These are phyloP conservation scores for Candida labiduridarum DNA, from an alignment of 1,139 yeast species.

Conservation along the genomic window DNA sequence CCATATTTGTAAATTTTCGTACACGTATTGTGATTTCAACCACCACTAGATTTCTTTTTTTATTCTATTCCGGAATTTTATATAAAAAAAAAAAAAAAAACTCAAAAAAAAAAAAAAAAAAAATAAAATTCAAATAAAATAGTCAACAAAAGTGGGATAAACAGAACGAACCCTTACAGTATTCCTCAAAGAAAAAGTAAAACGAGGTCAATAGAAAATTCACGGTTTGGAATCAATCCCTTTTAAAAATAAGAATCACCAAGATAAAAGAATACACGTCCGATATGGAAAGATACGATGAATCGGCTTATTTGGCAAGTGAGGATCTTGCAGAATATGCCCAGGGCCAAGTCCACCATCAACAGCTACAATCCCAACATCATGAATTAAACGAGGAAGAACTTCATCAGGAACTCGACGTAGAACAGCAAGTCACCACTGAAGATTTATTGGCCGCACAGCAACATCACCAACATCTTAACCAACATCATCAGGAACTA, in stretches of 20 bases:
- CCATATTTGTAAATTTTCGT: too few relatives aligned
- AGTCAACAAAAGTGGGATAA: background rate
- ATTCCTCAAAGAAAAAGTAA: background rate
- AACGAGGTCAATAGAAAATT: background rate
- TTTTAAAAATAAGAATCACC: too few relatives aligned
- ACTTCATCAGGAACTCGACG: conserved; percentile 2
- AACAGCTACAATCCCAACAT: background rate
- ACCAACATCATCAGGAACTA: conserved; percentile 5
- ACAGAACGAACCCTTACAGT: background rate
- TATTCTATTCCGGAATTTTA: background rate
- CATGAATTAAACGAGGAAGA: conserved; percentile 3
- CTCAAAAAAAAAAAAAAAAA: background rate
- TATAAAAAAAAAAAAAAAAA: background rate
- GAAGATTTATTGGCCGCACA: background rate
- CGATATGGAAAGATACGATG: conserved; percentile 11
- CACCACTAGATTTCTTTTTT: background rate
- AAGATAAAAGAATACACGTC: background rate
- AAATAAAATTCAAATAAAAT: background rate
- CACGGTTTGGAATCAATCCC: background rate
- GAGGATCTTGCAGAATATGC: conserved; percentile 8
- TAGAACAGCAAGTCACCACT: background rate
- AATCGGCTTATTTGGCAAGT: conserved; percentile 10
- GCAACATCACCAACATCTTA: background rate
- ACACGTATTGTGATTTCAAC: background rate
- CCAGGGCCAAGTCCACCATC: conserved; percentile 6